These are phyloP conservation scores for Corynespora cassiicola DNA, from an alignment of 2,329 filamentous ascomycete genomes.

Conservation along the genomic window DNA sequence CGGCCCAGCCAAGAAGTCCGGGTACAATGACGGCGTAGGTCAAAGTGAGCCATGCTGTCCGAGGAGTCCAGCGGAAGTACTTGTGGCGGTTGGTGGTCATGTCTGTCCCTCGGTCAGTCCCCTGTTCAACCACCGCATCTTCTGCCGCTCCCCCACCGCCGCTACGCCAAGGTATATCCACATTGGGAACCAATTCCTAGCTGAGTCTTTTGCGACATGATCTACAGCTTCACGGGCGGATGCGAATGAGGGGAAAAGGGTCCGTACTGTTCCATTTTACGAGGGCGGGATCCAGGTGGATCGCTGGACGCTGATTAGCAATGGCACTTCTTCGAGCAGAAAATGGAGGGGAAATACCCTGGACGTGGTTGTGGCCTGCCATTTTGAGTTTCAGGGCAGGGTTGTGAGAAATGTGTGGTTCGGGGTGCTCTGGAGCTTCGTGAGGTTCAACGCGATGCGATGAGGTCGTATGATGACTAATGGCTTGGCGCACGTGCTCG, in stretches of 20 bases:
- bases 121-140: too few species aligned
- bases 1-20: conserved; percentile 70
- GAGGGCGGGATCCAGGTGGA: conserved; percentile 63
- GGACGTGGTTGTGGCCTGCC: conserved; percentile 29
- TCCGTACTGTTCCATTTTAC: conserved; percentile 60
- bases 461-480: too few species aligned
- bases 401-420: too few species aligned
- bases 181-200: conserved; percentile 2
- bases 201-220: not conserved
- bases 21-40: conserved; percentile 79
- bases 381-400: too few species aligned
- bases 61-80: conserved; percentile 92
- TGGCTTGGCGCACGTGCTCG: too few species aligned
- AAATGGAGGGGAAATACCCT: conserved; percentile 13
- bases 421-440: too few species aligned
- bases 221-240: not conserved
- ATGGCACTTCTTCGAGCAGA: conserved; percentile 18
- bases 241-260: conserved; percentile 44
- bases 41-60: conserved; percentile 81
- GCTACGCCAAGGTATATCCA: too few species aligned
- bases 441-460: too few species aligned
- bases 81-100: conserved; percentile 86
- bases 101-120: conserved; percentile 59
- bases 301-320: conserved; percentile 45
- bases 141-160: too few species aligned